Base-by-base conservation (phyloP, 495 filamentous ascomycete genomes). In the Daldinia decipiens region DNA sequence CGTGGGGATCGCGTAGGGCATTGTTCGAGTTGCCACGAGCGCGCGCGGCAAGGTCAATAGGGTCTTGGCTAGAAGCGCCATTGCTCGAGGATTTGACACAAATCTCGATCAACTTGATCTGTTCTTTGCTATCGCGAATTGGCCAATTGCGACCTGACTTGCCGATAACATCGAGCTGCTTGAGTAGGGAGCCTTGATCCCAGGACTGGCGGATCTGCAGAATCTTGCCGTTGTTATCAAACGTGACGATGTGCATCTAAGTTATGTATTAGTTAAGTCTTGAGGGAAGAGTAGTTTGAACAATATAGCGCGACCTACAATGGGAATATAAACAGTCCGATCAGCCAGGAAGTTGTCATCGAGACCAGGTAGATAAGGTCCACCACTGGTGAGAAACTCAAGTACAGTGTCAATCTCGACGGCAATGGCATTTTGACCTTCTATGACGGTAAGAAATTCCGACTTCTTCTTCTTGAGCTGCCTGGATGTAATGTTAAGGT, bases 331-430 rank as follows among this genome's bases (percentile, higher is more conserved):
- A 52, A 92, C 92, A 69, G 87, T 87, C 67, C 90, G 90, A 78
- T 98, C 96, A 59, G 90, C 82, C 58, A 99, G 79, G 79, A 98
- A 97, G 82, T 97, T 97, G 83, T 98, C 94, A 66, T 98, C 95
- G 54, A 99, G 82, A 53, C 87, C 88, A 17, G 95, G 96, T 32
- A 99, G 87, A 81, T 94, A 99, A 50, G 91, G 86, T 43, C 94
- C 96, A 66, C 95, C 95, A 59, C 90, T 88, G 65, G 81, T 85
- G 26, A 90, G 63, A 76, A 99, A 97, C 75, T 96, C 92, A 17
- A 99, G 76, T 6, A 88, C 89, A 12, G 92, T 95, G 74, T 97
- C 91, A 68, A 93, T 82, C 77, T 97, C 94, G 32, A 92, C 75
- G 47, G 88, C 90, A 57, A 97, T 72, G 8, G 88, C 85, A 74